phyloP scores from a whole-genome alignment of 441 rosid genomes.

The Pelargonium cotyledonis region DNA sequence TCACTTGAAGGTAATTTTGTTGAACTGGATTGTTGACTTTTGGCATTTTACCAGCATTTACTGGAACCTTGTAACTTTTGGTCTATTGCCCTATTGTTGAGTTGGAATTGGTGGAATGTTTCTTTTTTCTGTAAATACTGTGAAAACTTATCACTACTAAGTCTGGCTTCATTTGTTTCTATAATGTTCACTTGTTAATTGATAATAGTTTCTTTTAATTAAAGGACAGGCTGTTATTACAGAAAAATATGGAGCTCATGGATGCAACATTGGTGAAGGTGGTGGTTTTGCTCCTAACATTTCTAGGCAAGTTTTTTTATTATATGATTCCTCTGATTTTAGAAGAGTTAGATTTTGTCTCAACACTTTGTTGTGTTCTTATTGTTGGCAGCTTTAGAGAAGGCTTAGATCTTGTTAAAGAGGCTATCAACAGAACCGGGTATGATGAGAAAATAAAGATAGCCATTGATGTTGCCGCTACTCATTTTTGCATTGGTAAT shows the following conservation, averaged over 20 bases:
- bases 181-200: slow-evolving; percentile 17
- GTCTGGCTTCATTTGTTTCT: background rate
- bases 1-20: slow-evolving; percentile 72
- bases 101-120: background rate
- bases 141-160: background rate
- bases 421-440: slow-evolving; percentile 89
- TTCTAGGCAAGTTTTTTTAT: slow-evolving; percentile 50
- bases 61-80: background rate
- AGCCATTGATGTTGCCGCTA: slow-evolving; percentile 80
- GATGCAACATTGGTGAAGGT: slow-evolving; percentile 87
- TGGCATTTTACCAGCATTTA: background rate
- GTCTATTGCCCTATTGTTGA: background rate
- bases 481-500: slow-evolving; percentile 82
- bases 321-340: slow-evolving; percentile 9
- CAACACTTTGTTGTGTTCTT: slow-evolving; percentile 6
- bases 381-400: slow-evolving; percentile 65
- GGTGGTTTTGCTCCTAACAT: slow-evolving; percentile 95
- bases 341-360: background rate
- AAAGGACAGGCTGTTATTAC: slow-evolving; percentile 74
- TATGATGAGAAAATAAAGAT: slow-evolving; percentile 78
- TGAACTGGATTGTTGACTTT: slow-evolving; percentile 2
- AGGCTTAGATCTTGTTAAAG: slow-evolving; percentile 86
- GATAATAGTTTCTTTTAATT: slow-evolving; percentile 30
- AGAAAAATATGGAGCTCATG: slow-evolving; percentile 69
- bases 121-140: background rate